Base-by-base conservation (phyloP, 2,329 filamentous ascomycete species). In the Alternaria infectoria region DNA sequence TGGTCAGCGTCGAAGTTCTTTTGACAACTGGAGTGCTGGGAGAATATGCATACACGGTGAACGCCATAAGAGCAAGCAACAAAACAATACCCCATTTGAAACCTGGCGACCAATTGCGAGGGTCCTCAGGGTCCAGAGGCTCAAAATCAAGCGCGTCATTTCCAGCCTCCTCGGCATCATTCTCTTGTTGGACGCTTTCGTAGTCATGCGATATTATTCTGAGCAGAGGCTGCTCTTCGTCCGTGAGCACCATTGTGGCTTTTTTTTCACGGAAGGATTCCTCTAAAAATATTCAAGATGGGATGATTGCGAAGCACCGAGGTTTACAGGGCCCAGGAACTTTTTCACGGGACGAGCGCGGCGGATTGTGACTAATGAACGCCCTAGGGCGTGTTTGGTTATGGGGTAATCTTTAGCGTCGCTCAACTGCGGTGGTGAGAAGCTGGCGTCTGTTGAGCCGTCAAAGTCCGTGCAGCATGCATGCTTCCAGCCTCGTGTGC, bases 61-160 rank as follows among this genome's bases (percentile, higher is more conserved):
- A 79, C 6, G 77, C 75, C 70, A 75, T 75, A 15, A 68, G 69
- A 17, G 77, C 75, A 32, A 80, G 70, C 40, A 80, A 58, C 28
- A 71, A 63, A 12, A 79, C 77, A 57, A 79, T 74, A 21, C 62
- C 65, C 74, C 74, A 78, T 57, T 76, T 78, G 46, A 74, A 79
- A 15, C 60, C 64, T 19, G 58, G 17, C 3, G 72, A 66, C 77
- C 77, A 80, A 45, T 79, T 69, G 43, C 67, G 62, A 6, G 77
- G 77, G 51, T 78, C 69, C 32, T 77, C 74, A 54, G 62, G 61
- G 59, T 78, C 76, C 36, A 70, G 62, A 21, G 67, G 65, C 21
- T 78, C 71, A 55, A 79, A 79, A 47, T 75, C 74, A 70, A 73
- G 30, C 65, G 15, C 28, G 21, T 50, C 50, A 26, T 62, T 62